phyloP scores from a whole-genome alignment of 2,329 filamentous ascomycete genomes.

The Botrytis elliptica region DNA sequence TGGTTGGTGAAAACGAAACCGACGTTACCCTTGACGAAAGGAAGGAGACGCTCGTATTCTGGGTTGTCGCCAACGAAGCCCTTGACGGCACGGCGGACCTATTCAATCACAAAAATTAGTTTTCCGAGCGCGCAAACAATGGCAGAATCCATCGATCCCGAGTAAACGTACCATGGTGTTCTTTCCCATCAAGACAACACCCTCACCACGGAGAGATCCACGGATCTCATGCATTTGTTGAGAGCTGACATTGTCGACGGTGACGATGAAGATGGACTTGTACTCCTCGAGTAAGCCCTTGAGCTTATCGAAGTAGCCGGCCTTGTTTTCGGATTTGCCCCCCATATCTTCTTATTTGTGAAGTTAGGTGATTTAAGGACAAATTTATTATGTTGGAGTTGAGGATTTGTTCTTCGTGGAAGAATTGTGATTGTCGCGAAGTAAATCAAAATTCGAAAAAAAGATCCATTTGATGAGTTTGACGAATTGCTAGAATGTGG shows the following conservation, averaged over 20 bases:
- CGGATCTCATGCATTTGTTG: slow-evolving; percentile 99
- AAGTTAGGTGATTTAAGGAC: slow-evolving; percentile 99
- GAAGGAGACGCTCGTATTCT: slow-evolving; percentile 97
- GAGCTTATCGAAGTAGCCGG: slow-evolving; percentile 99
- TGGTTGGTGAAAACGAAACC: slow-evolving; percentile 99
- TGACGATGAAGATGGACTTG: slow-evolving; percentile 96
- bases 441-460: not conserved
- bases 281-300: slow-evolving; percentile 95
- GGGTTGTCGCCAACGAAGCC: slow-evolving; percentile 87
- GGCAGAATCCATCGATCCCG: not conserved
- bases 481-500: slow-evolving; percentile 20
- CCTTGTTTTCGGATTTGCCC: slow-evolving; percentile 94
- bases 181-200: slow-evolving; percentile 98
- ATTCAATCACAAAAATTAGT: slow-evolving; percentile 14
- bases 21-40: slow-evolving; percentile 95
- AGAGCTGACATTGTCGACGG: slow-evolving; percentile 98
- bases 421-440: slow-evolving; percentile 20
- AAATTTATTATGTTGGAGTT: slow-evolving; percentile 40
- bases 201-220: slow-evolving; percentile 82
- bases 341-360: slow-evolving; percentile 94
- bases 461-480: slow-evolving; percentile 13
- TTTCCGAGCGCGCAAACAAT: not conserved
- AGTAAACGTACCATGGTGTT: slow-evolving; percentile 84
- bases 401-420: slow-evolving; percentile 22
- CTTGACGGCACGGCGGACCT: slow-evolving; percentile 96